phyloP scores from a whole-genome alignment of 2,329 filamentous ascomycete species.

The Fusarium continuum region DNA sequence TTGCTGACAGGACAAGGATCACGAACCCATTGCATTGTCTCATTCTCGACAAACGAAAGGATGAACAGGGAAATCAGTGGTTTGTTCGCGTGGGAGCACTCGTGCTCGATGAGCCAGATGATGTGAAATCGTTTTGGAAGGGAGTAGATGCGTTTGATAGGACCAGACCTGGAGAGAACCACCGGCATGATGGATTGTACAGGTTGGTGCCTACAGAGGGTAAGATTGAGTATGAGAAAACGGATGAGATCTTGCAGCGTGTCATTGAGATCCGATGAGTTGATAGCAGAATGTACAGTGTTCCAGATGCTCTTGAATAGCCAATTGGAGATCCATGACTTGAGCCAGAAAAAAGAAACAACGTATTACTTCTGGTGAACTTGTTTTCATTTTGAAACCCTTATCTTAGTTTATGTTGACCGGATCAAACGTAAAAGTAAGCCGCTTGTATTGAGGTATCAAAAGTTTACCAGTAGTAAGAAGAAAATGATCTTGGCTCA shows the following conservation, averaged over 20 bases:
- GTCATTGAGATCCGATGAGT: background rate
- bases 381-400: too few relatives aligned
- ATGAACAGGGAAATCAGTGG: background rate
- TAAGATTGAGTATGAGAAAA: background rate
- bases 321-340: too few relatives aligned
- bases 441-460: too few relatives aligned
- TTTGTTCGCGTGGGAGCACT: slow-evolving; percentile 2
- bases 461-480: too few relatives aligned
- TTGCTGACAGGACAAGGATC: slow-evolving; percentile 1
- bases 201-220: background rate
- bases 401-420: too few relatives aligned
- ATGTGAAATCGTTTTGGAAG: background rate
- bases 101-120: background rate
- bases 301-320: background rate
- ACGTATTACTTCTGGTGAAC: too few relatives aligned
- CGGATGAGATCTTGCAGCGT: slow-evolving; percentile 1
- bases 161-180: background rate
- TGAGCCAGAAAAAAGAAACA: too few relatives aligned
- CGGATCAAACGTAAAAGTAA: too few relatives aligned
- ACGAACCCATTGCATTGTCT: background rate
- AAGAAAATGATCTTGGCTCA: background rate
- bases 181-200: background rate
- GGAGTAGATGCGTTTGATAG: background rate
- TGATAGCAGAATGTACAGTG: background rate
- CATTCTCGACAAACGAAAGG: background rate